Evolutionary conservation across 2,329 filamentous ascomycete genomes (phyloP).

Genomic region (Cladosporium cucumerinum): DNA sequence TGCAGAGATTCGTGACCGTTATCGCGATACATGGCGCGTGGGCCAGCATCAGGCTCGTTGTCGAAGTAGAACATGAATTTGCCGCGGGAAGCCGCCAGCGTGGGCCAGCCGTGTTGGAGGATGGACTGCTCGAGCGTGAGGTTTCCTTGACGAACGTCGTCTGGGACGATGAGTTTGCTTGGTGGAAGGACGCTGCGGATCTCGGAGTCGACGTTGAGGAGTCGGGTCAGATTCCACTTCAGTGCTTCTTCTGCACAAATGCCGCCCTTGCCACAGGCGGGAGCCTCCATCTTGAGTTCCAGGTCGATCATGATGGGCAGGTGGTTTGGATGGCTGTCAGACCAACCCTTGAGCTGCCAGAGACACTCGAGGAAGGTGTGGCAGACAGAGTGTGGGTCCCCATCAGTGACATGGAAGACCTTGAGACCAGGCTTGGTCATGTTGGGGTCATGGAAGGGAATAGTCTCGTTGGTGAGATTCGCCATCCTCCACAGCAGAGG

Average conservation of each 20-base stretch:
- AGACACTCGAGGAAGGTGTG: conserved; percentile 48
- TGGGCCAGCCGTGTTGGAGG: conserved; percentile 49
- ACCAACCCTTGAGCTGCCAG: conserved; percentile 44
- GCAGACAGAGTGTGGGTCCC: conserved; percentile 47
- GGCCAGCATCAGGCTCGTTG: conserved; percentile 42
- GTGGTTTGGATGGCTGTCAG: conserved; percentile 42
- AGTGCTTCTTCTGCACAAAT: conserved; percentile 41
- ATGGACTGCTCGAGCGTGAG: conserved; percentile 48
- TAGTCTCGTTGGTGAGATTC: conserved; percentile 37
- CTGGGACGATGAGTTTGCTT: conserved; percentile 45
- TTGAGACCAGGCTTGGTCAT: conserved; percentile 46
- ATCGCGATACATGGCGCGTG: conserved; percentile 37
- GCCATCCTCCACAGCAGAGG: conserved; percentile 44
- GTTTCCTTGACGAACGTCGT: conserved; percentile 43
- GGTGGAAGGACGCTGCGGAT: conserved; percentile 44
- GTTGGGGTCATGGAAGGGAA: conserved; percentile 39
- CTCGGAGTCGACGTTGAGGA: conserved; percentile 47
- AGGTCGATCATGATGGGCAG: conserved; percentile 50
- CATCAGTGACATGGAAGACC: conserved; percentile 51
- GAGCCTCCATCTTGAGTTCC: conserved; percentile 47
- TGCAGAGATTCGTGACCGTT: conserved; percentile 38
- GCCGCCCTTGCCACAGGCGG: conserved; percentile 34
- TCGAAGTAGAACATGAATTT: conserved; percentile 52
- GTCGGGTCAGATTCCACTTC: conserved; percentile 43
- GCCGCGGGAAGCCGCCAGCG: conserved; percentile 43